Percentiles rank a stretch among this genome's conserved stretches.
Conservation (phyloP, 345 rosid species). For the Dipteronia sinensis region DNA sequence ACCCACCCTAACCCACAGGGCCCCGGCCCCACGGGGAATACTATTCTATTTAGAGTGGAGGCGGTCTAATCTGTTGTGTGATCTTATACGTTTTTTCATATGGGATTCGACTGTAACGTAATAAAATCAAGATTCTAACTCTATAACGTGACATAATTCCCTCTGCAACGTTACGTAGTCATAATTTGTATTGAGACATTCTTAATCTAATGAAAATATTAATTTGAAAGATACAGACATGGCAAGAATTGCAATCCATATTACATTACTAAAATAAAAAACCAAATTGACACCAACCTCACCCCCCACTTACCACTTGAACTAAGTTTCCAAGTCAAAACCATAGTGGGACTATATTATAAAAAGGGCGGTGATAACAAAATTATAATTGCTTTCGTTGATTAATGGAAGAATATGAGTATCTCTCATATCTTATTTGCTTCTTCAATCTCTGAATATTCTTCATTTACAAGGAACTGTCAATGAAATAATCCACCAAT, state of each 20-base stretch:
- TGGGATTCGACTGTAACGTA: too few relatives aligned
- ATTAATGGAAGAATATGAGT: background rate
- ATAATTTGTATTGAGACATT: too few relatives aligned
- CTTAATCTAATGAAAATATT: too few relatives aligned
- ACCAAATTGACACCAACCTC: background rate
- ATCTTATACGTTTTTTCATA: too few relatives aligned
- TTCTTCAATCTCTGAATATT: constrained; percentile 2
- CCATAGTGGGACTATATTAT: background rate
- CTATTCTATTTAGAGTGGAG: too few relatives aligned
- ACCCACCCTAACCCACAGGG: too few relatives aligned
- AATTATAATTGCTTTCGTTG: background rate
- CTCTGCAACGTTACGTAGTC: too few relatives aligned
- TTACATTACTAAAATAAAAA: background rate
- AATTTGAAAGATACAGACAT: background rate
- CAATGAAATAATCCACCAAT: constrained; percentile 21
- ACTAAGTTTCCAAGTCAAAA: background rate
- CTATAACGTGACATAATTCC: too few relatives aligned
- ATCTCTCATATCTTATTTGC: background rate
- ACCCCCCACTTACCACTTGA: background rate
- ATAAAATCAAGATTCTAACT: too few relatives aligned
- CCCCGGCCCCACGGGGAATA: too few relatives aligned
- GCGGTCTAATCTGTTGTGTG: too few relatives aligned
- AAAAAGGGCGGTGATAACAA: background rate
- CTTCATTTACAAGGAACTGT: constrained; percentile 11
- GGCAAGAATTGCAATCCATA: constrained; percentile 10